Conservation (phyloP, 345 rosid genomes). For the Eutrema heterophyllum region DNA sequence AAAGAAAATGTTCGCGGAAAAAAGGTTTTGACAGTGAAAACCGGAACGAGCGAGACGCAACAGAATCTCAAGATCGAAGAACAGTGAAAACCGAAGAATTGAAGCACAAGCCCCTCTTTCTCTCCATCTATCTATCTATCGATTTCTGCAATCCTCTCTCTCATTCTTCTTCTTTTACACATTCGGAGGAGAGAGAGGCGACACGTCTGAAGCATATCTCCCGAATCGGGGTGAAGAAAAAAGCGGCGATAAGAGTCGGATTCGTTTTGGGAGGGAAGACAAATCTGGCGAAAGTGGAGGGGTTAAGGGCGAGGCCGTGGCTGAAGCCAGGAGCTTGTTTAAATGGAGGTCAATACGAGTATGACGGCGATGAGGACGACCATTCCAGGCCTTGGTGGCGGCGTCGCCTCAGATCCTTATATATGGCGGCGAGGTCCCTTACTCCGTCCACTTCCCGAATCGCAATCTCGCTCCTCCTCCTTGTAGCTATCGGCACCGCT, state of each 20-base stretch:
- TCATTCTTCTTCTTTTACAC: neutral
- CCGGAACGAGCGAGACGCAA: constrained; percentile 12
- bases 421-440: constrained; percentile 25
- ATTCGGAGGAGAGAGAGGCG: neutral
- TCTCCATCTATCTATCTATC: neutral
- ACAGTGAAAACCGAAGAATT: constrained; percentile 25
- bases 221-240: neutral
- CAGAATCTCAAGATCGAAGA: constrained; percentile 27
- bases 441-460: constrained; percentile 33
- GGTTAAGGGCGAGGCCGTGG: constrained; percentile 35
- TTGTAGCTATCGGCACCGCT: constrained; percentile 31
- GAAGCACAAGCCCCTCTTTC: constrained; percentile 8
- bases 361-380: constrained; percentile 23
- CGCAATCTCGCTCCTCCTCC: constrained; percentile 37
- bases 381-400: constrained; percentile 36
- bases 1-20: constrained; percentile 15
- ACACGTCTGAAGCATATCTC: constrained; percentile 10
- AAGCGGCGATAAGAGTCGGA: neutral
- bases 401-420: constrained; percentile 31
- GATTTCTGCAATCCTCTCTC: neutral
- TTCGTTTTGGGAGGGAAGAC: constrained; percentile 6
- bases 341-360: constrained; percentile 13
- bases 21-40: neutral
- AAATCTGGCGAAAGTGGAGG: constrained; percentile 38
- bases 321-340: constrained; percentile 32